Base-by-base conservation (phyloP, 768 basidiomycete genomes). In the Termitomyces sp. region DNA sequence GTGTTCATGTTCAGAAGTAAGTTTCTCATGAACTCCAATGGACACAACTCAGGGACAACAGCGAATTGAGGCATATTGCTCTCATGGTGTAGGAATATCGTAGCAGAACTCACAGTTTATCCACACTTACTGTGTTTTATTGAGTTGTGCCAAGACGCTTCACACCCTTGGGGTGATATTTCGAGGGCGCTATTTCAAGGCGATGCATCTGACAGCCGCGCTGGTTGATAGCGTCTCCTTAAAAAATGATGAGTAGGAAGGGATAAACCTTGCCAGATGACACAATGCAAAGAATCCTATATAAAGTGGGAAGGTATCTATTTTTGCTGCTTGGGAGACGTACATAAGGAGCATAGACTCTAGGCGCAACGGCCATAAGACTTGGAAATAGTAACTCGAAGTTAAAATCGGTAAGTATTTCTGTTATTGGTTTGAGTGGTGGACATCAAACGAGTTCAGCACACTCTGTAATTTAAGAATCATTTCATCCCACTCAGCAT, bases 401-500 rank as follows among this genome's bases (percentile, higher is more conserved):
- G 12, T n/a, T n/a, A n/a, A 6, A 3, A 52, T 37, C 3, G 38
- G 52, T 25, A 54, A 45, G 17, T 1, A 15, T 11, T 4, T 3
- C 1, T 25, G 20, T 12, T 7, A 32, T 46, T 43, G 45, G 11
- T 38, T 8, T 25, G 31, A 15, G 40, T 54, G 4, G 31, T 9
- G 65, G 12, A 68, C 76, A 40, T 81, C 81, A 65, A 92, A 92
- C 29, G 85, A 81, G 48, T 82, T 79, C 54, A 92, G 75, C 50
- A 91, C 89, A 66, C 90, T 91, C 63, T 87, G 82, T 32, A 96
- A 81, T 72, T 98, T 98, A n/a, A 86, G 80, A 20, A 85, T 67
- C 83, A 98, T 96, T 71, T 98, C 96, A 7, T 96, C 94, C 95
- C 95, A 97, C 72, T 98, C 96, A 6, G 81, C 86, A 49, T 87